Percentiles rank a stretch among this genome's conserved stretches.
Conservation (phyloP, 2,329 filamentous ascomycete species). For the Metarhizium sp. region DNA sequence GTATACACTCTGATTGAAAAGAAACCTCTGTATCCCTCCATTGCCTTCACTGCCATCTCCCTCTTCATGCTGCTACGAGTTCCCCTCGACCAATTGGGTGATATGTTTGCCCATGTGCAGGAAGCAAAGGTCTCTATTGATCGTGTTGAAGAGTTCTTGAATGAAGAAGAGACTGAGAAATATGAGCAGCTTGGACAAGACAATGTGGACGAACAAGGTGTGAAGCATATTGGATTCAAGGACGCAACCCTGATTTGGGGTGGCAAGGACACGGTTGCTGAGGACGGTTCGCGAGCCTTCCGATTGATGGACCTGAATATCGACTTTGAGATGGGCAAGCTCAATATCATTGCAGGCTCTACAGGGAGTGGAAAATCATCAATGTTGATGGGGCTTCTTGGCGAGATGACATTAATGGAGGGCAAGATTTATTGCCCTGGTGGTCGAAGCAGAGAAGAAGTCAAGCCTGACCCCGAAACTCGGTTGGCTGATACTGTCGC, state of each 20-base stretch:
- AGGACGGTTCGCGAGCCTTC: constrained; percentile 65
- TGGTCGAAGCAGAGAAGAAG: constrained; percentile 74
- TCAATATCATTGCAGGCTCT: constrained; percentile 88
- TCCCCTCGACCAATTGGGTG: constrained; percentile 88
- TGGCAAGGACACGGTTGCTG: constrained; percentile 48
- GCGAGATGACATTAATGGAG: constrained; percentile 83
- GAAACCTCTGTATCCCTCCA: constrained; percentile 80
- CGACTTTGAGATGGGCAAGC: constrained; percentile 72
- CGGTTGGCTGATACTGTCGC: constrained; percentile 85
- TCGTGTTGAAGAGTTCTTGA: constrained; percentile 88
- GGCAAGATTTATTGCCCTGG: constrained; percentile 81
- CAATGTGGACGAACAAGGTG: constrained; percentile 57
- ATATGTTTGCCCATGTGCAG: constrained; percentile 98
- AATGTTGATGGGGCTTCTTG: constrained; percentile 86
- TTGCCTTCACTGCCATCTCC: constrained; percentile 93
- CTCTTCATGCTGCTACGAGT: constrained; percentile 91
- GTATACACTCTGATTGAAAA: constrained; percentile 85
- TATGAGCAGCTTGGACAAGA: constrained; percentile 72
- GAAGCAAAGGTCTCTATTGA: constrained; percentile 96
- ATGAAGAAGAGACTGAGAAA: constrained; percentile 92
- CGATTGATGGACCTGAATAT: constrained; percentile 75
- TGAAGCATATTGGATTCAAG: constrained; percentile 73
- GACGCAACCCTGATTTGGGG: constrained; percentile 88
- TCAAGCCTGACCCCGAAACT: constrained; percentile 72
- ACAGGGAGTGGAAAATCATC: constrained; percentile 96